Percentiles rank a stretch among this genome's conserved stretches.
These are phyloP conservation scores for Symbiodinium natans DNA, from an alignment of 73 alveolate species.

Conservation along the genomic window DNA sequence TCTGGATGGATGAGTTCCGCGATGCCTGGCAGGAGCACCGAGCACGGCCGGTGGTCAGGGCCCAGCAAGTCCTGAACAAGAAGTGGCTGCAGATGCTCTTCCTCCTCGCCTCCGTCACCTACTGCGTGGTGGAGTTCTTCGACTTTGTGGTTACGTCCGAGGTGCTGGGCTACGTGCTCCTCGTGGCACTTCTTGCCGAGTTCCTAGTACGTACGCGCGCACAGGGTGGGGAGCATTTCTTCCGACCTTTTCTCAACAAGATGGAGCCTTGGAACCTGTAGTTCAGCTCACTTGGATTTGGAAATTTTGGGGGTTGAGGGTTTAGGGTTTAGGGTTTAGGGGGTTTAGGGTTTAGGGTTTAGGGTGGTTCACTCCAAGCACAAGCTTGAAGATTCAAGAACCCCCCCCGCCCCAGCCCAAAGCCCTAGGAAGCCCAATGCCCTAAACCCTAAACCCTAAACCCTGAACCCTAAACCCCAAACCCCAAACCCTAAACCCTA, in stretches of 20 bases:
- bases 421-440: too few relatives aligned
- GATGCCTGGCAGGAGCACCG: constrained; percentile 12
- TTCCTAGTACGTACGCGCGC: not conserved
- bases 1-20: not conserved
- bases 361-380: too few relatives aligned
- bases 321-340: too few relatives aligned
- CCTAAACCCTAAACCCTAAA: too few relatives aligned
- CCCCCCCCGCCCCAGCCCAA: too few relatives aligned
- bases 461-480: too few relatives aligned
- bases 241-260: constrained; percentile 8
- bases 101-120: not conserved
- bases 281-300: too few relatives aligned
- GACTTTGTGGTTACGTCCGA: not conserved
- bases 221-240: not conserved
- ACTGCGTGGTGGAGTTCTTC: constrained; percentile 10
- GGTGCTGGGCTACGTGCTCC: not conserved
- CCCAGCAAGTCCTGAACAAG: not conserved
- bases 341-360: too few relatives aligned
- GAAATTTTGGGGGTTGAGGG: not conserved
- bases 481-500: too few relatives aligned
- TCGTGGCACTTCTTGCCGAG: not conserved
- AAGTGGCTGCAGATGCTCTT: not conserved
- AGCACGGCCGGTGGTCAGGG: not conserved
- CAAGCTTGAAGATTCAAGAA: too few relatives aligned
- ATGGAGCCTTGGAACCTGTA: not conserved